Conservation (phyloP, 495 filamentous ascomycete genomes). For the Trichoderma virens region DNA sequence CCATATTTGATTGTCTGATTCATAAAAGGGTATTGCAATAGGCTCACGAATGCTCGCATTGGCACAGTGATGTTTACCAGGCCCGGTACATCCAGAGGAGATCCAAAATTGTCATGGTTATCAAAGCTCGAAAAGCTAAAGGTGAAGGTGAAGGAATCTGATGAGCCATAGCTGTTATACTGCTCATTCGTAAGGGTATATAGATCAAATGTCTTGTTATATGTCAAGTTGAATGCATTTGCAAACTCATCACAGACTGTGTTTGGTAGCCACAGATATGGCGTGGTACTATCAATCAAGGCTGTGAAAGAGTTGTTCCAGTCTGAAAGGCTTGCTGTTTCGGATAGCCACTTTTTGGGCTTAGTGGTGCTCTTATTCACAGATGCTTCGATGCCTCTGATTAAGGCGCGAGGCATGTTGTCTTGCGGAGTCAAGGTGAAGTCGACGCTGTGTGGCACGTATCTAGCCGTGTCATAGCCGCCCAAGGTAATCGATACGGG, state of each 20-base stretch:
- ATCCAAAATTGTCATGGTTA: conserved; percentile 35
- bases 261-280: conserved; percentile 59
- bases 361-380: conserved; percentile 20
- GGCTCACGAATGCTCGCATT: conserved; percentile 54
- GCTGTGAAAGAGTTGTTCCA: conserved; percentile 42
- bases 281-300: conserved; percentile 59
- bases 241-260: conserved; percentile 57
- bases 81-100: conserved; percentile 33
- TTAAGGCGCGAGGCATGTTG: conserved; percentile 41
- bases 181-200: conserved; percentile 33
- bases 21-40: conserved; percentile 48
- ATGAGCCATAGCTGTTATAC: conserved; percentile 20
- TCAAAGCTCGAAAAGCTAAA: conserved; percentile 50
- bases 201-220: conserved; percentile 40
- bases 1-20: conserved; percentile 38
- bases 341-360: conserved; percentile 31
- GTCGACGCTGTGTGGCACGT: conserved; percentile 43
- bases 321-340: conserved; percentile 28
- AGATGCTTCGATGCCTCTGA: conserved; percentile 48
- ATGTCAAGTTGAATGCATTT: conserved; percentile 48
- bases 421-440: conserved; percentile 43
- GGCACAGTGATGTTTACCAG: conserved; percentile 56
- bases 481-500: conserved; percentile 54
- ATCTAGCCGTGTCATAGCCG: conserved; percentile 55
- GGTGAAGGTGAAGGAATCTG: conserved; percentile 45